Conservation (phyloP, 108 stramenopile species). For the Nannochloropsis granulata region DNA sequence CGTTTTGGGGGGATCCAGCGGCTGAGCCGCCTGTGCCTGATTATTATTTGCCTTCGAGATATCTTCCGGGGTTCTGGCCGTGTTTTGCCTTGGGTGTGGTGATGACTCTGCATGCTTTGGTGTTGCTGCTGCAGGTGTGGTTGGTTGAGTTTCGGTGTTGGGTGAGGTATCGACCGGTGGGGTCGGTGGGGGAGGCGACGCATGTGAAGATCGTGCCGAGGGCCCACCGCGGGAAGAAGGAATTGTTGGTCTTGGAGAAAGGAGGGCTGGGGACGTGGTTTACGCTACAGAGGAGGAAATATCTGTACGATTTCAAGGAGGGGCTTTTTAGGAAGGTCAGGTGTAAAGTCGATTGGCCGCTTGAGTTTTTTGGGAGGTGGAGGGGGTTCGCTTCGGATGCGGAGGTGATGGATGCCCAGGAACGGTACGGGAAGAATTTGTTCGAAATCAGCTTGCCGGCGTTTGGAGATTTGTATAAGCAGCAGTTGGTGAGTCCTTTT, state of each 20-base stretch:
- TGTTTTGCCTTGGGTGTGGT: slow-evolving; percentile 52
- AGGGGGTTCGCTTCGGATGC: slow-evolving; percentile 45
- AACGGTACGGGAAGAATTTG: slow-evolving; percentile 73
- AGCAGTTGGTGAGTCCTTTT: slow-evolving; percentile 74
- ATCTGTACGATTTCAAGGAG: slow-evolving; percentile 46
- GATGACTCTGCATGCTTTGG: slow-evolving; percentile 58
- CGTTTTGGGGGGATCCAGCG: not conserved
- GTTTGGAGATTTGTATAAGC: slow-evolving; percentile 79
- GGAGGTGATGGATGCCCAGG: slow-evolving; percentile 49
- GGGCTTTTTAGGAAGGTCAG: slow-evolving; percentile 62
- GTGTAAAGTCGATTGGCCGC: slow-evolving; percentile 57
- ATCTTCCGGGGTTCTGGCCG: slow-evolving; percentile 60
- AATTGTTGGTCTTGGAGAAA: not conserved
- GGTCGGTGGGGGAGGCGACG: slow-evolving; percentile 20
- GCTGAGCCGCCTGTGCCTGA: slow-evolving; percentile 4
- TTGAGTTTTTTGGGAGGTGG: slow-evolving; percentile 53
- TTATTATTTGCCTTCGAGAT: slow-evolving; percentile 35
- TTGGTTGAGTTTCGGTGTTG: slow-evolving; percentile 68
- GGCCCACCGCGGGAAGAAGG: slow-evolving; percentile 16
- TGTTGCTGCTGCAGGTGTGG: slow-evolving; percentile 82
- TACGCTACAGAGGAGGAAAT: slow-evolving; percentile 57
- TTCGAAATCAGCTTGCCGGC: slow-evolving; percentile 53
- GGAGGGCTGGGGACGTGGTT: slow-evolving; percentile 21
- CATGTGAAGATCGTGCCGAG: slow-evolving; percentile 29
- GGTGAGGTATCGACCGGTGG: slow-evolving; percentile 58